A percentile compares a stretch with the other conserved stretches of the same genome.
phyloP scores from a whole-genome alignment of 768 basidiomycete genomes.

The Panus rudis region DNA sequence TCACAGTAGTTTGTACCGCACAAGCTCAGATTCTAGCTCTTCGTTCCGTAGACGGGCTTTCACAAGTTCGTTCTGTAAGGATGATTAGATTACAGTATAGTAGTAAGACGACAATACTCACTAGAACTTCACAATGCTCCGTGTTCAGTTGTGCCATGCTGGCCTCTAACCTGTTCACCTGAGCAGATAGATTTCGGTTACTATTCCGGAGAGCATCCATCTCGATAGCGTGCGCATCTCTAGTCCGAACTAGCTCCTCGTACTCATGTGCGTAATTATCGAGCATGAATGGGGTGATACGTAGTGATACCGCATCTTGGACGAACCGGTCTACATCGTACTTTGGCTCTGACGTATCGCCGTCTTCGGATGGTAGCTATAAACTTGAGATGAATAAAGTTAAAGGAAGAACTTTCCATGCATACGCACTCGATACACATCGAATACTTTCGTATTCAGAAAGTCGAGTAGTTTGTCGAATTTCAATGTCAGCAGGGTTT shows the following conservation, averaged over 20 bases:
- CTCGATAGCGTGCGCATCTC: slow-evolving; percentile 78
- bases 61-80: slow-evolving; percentile 79
- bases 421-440: slow-evolving; percentile 58
- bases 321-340: slow-evolving; percentile 82
- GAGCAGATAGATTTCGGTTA: slow-evolving; percentile 67
- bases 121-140: slow-evolving; percentile 77
- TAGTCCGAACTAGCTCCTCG: slow-evolving; percentile 67
- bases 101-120: slow-evolving; percentile 18
- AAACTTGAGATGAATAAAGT: background rate
- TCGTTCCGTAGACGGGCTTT: slow-evolving; percentile 84
- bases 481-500: slow-evolving; percentile 66
- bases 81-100: slow-evolving; percentile 13
- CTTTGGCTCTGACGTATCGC: slow-evolving; percentile 15
- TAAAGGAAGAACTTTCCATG: background rate
- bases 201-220: slow-evolving; percentile 76
- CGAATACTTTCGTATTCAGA: slow-evolving; percentile 75
- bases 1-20: slow-evolving; percentile 88
- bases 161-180: slow-evolving; percentile 82
- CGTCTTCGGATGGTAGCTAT: slow-evolving; percentile 2
- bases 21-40: slow-evolving; percentile 89
- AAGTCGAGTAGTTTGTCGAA: slow-evolving; percentile 89
- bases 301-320: slow-evolving; percentile 74
- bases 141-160: slow-evolving; percentile 72
- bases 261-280: slow-evolving; percentile 88
- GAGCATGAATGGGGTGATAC: slow-evolving; percentile 94